Evolutionary conservation across 305 asterid genomes (phyloP), one percentile per base, ranked within the genome.

Genomic region (Caryopteris hybrid): DNA sequence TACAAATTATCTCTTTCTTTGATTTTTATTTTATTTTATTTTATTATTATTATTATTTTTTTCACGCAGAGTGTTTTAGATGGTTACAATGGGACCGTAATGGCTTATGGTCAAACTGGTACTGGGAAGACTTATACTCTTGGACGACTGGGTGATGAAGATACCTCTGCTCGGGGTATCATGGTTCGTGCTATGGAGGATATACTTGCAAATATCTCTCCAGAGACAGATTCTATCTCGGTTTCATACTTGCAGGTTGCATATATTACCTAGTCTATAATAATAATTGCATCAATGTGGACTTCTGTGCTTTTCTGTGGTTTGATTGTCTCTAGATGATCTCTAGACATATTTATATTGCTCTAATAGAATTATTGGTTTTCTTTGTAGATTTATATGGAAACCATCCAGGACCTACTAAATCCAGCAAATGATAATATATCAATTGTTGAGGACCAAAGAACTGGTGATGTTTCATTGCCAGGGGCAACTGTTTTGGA

Each of bases 71-170:
- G 99, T 46, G 98, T 95, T 74, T 83, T 95, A 75, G 97, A 92
- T 36, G 99, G 98, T 58, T 95, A 95, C 86, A 95, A 95, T 65
- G 98, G 98, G 80, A 95, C 99, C 8, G 95, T 95, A 68, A 95
- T 95, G 99, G 99, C 98, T 27, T 95, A 95, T 71, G 99, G 99
- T 69, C 99, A 95, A 79, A 95, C 99, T 22, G 99, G 99, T 62
- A 92, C 99, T 8, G 99, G 99, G 67, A 95, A 95, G 78, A 95
- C 99, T 60, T 95, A 89, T 67, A 95, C 99, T 21, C 92, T 95
- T 70, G 99, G 99, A 61, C 81, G 95, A 67, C 82, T 95, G 25
- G 98, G 98, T 58, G 98, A 92, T 77, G 99, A 90, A 76, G 98
- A 92, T 82, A 85, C 94, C 33, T 88, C 97, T 70, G 96, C 97